A percentile compares a stretch with the other conserved stretches of the same genome.
These are phyloP conservation scores for Saururus chinensis DNA, from an alignment of 164 flowering plant genomes.

Conservation along the genomic window DNA sequence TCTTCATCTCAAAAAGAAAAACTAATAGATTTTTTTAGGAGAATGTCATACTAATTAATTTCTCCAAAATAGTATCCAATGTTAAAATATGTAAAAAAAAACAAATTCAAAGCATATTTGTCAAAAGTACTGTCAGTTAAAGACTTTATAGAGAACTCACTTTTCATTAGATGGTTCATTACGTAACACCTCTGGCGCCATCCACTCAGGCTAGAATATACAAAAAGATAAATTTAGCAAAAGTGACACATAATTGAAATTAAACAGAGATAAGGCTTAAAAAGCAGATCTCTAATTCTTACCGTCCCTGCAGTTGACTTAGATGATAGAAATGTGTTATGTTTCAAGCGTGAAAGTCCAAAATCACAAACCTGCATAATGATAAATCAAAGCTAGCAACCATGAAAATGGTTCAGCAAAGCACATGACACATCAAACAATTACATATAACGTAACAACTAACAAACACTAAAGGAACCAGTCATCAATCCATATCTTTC, in stretches of 20 bases:
- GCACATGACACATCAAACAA: background rate
- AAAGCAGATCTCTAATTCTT: constrained; percentile 17
- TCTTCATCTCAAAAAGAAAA: no score
- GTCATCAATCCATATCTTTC: background rate
- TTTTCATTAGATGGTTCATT: constrained; percentile 96
- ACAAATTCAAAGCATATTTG: no score
- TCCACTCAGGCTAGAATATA: constrained; percentile 84
- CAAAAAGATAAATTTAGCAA: constrained; percentile 10
- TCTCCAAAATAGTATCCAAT: no score
- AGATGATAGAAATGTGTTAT: constrained; percentile 65
- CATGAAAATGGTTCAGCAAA: background rate
- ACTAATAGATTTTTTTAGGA: no score
- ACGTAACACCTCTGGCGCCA: constrained; percentile 99
- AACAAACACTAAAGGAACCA: no score
- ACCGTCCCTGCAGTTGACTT: constrained; percentile 99
- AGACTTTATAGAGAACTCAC: constrained; percentile 31
- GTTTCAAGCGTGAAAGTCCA: constrained; percentile 95
- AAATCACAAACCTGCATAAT: constrained; percentile 82
- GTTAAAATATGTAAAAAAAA: no score
- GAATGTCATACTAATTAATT: no score
- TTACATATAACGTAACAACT: no score
- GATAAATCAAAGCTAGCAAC: background rate
- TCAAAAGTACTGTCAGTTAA: no score
- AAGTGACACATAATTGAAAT: background rate
- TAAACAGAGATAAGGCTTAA: background rate